phyloP scores from a whole-genome alignment of 2,329 filamentous ascomycete species.

The Leptographium procerum region DNA sequence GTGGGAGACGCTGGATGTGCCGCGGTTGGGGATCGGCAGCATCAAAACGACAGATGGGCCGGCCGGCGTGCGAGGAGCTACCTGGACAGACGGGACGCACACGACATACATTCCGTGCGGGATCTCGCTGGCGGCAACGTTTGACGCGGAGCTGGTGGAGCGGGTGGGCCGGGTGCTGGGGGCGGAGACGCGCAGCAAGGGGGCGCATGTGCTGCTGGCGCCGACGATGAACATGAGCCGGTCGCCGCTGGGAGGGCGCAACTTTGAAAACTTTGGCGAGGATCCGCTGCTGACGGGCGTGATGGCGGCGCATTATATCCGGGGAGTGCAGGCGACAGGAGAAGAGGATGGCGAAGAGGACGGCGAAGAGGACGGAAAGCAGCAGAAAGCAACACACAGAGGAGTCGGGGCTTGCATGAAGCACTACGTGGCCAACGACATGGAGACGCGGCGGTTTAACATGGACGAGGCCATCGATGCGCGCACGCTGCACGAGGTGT shows the following conservation, averaged over 20 bases:
- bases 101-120: slow-evolving; percentile 33
- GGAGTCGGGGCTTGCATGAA: slow-evolving; percentile 26
- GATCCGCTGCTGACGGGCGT: slow-evolving; percentile 27
- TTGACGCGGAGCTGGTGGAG: slow-evolving; percentile 47
- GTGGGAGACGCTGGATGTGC: slow-evolving; percentile 21
- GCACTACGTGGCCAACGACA: slow-evolving; percentile 29
- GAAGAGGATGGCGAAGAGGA: too few species aligned
- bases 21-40: slow-evolving; percentile 18
- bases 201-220: slow-evolving; percentile 56
- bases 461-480: slow-evolving; percentile 25
- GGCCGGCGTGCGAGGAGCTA: slow-evolving; percentile 21
- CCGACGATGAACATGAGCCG: slow-evolving; percentile 37
- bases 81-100: slow-evolving; percentile 25
- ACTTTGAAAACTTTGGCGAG: slow-evolving; percentile 27
- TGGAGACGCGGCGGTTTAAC: slow-evolving; percentile 25
- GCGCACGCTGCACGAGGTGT: slow-evolving; percentile 27
- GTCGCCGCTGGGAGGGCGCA: slow-evolving; percentile 26
- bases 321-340: slow-evolving; percentile 22
- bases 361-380: too few species aligned
- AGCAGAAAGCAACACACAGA: too few species aligned
- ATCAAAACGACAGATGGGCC: slow-evolving; percentile 23
- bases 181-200: slow-evolving; percentile 53
- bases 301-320: slow-evolving; percentile 22
- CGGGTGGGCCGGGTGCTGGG: slow-evolving; percentile 52
- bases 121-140: slow-evolving; percentile 49